Evolutionary conservation across 176 grass and related monocot species (phyloP), one percentile per base, ranked within the genome.

Genomic region (Carex kokanica): DNA sequence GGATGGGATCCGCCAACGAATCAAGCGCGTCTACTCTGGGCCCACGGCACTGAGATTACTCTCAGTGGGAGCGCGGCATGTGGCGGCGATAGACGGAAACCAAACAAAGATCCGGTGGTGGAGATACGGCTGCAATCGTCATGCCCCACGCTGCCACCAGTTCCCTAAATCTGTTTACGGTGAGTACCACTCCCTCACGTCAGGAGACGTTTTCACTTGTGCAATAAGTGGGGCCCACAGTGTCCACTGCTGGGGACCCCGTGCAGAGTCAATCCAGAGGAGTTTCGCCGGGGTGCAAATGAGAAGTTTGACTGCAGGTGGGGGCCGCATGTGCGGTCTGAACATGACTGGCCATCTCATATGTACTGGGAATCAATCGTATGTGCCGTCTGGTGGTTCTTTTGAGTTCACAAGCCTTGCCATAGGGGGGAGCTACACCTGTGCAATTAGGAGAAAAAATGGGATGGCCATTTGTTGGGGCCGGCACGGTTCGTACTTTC

Each of bases 401-500:
- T 89, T 83, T 14, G 83, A 60, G 32, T 85, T 92, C 57, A 61
- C 27, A n/a, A 87, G 87, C 0, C 81, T 94, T 0, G 92, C 90
- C 20, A 81, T 94, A 2, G 92, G 92, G 5, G 86, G 84, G 5
- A 45, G 74, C 6, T 88, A 97, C 83, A 90, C 88, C 0, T 97
- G 95, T 84, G 95, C 86, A 0, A 62, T 97, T 17, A 47, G 14
- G 17, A 69, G 56, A 17, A 38, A 64, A 2, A 84, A 90, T 85
- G 59, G 57, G 66, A 91, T 81, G 8, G 90, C 85, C 2, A 72
- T 82, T 18, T 97, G 95, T 89, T 97, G 95, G 95, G 91, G 6
- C 47, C 64, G 29, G 13, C 52, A 20, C 0, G 83, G 85, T 24
- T 5, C 45, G 0, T 89, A 74, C 85, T 51, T 17, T 16, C 95